Percentiles rank a stretch among this genome's conserved stretches.
phyloP scores from a whole-genome alignment of 192 early-diverging fungal species.

The Backusella mclennaniae region DNA sequence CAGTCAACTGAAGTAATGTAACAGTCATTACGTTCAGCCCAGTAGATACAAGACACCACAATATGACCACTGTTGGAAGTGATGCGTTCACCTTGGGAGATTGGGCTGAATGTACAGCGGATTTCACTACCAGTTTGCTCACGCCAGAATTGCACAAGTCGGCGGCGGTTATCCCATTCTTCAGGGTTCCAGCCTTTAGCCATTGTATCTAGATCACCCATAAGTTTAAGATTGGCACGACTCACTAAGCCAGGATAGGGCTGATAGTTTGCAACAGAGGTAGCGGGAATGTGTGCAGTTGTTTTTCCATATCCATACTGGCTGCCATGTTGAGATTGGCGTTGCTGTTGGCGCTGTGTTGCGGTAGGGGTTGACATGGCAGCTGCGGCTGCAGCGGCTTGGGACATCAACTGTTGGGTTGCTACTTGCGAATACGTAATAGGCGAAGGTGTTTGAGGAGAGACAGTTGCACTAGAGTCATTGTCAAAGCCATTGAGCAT shows the following conservation, averaged over 20 bases:
- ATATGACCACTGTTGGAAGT: constrained; percentile 30
- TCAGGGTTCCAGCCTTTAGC: constrained; percentile 62
- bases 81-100: constrained; percentile 51
- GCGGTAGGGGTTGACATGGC: not conserved
- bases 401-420: not conserved
- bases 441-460: not conserved
- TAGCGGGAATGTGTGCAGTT: constrained; percentile 3
- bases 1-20: constrained; percentile 79
- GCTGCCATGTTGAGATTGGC: not conserved
- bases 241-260: constrained; percentile 65
- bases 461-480: not conserved
- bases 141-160: constrained; percentile 76
- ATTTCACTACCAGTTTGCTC: constrained; percentile 65
- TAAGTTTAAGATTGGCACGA: constrained; percentile 64
- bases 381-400: not conserved
- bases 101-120: constrained; percentile 63
- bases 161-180: constrained; percentile 61
- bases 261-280: constrained; percentile 36
- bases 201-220: constrained; percentile 66
- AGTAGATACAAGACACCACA: constrained; percentile 80
- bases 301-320: not conserved
- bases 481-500: not conserved
- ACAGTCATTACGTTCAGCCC: constrained; percentile 67
- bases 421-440: not conserved
- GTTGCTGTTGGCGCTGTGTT: not conserved